Percentiles rank a stretch among this genome's conserved stretches.
Evolutionary conservation across 345 rosid species (phyloP).

Genomic region (Sisymbrium altissimum): DNA sequence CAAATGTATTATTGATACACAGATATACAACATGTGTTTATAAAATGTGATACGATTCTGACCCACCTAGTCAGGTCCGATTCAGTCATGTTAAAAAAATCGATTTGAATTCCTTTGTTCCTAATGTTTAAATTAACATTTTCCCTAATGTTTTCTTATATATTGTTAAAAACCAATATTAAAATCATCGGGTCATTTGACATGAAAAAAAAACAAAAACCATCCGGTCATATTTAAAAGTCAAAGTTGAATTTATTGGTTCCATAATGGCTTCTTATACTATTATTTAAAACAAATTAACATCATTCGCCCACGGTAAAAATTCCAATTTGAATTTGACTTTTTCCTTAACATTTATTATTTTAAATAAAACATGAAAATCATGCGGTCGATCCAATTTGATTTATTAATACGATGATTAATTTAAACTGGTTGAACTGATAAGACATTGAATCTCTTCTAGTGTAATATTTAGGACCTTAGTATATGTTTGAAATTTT

Average conservation of each 20-base stretch:
- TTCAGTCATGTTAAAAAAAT: too few species aligned
- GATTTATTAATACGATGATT: too few species aligned
- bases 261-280: background rate
- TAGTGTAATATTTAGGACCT: too few species aligned
- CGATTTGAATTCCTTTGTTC: too few species aligned
- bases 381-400: too few species aligned
- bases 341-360: background rate
- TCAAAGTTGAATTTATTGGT: background rate
- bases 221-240: background rate
- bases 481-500: too few species aligned
- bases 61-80: background rate
- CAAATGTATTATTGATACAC: background rate
- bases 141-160: background rate
- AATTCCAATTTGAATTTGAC: background rate
- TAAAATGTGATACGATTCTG: background rate
- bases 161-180: background rate
- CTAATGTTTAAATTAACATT: background rate
- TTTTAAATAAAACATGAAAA: too few species aligned
- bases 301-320: background rate
- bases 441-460: too few species aligned
- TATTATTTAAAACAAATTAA: background rate
- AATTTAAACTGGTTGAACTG: too few species aligned
- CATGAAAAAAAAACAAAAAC: background rate
- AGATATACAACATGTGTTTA: background rate
- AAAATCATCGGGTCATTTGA: background rate